phyloP scores from a whole-genome alignment of 2,329 filamentous ascomycete genomes.

The Hypomyces rosellus region DNA sequence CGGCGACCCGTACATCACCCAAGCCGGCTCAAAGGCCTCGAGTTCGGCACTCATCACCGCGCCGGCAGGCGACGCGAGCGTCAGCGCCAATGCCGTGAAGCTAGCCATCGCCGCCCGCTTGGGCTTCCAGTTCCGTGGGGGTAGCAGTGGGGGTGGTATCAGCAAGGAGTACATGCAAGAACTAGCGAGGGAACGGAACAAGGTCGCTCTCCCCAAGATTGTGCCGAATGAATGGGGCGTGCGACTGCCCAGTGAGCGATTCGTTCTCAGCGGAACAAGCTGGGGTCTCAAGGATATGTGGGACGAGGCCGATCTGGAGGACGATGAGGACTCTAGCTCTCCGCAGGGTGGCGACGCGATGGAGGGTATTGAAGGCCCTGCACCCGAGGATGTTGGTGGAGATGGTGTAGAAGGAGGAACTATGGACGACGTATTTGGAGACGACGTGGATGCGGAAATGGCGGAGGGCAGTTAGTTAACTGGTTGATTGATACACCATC shows the following conservation, averaged over 20 bases:
- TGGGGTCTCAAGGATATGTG: conserved; percentile 59
- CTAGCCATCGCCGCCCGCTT: conserved; percentile 66
- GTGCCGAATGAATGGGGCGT: conserved; percentile 62
- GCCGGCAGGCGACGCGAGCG: conserved; percentile 46
- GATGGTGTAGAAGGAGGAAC: conserved; percentile 45
- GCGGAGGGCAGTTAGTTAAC: conserved; percentile 31
- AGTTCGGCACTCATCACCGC: conserved; percentile 41
- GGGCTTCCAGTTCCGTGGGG: conserved; percentile 60
- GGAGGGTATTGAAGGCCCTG: conserved; percentile 39
- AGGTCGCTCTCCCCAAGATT: conserved; percentile 56
- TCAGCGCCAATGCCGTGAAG: conserved; percentile 61
- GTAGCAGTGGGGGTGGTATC: conserved; percentile 46
- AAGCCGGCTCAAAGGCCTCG: conserved; percentile 48
- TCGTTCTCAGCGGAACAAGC: conserved; percentile 58
- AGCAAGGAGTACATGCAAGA: conserved; percentile 73
- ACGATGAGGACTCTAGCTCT: conserved; percentile 28
- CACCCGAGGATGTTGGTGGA: conserved; percentile 36
- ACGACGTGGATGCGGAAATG: conserved; percentile 52
- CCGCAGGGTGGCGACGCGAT: conserved; percentile 41
- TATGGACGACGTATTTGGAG: conserved; percentile 50
- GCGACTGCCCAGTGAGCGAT: conserved; percentile 59
- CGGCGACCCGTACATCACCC: conserved; percentile 59
- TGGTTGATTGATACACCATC: background rate
- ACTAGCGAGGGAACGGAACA: conserved; percentile 65
- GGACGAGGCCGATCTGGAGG: conserved; percentile 39